Base-by-base conservation (phyloP, 208 protist genomes). In the Trypanosoma theileri region DNA sequence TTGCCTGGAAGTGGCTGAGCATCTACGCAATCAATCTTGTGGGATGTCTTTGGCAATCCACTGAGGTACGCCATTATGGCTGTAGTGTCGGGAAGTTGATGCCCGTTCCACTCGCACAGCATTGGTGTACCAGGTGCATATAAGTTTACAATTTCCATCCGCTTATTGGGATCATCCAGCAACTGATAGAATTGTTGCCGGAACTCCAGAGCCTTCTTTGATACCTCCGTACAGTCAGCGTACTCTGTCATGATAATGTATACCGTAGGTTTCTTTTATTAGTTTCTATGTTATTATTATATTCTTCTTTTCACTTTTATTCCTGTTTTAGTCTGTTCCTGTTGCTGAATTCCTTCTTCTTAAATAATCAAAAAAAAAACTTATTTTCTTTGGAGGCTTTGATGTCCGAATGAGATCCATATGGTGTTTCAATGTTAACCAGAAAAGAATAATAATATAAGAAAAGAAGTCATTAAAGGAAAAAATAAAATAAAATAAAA, bases 1-100 rank as follows among this genome's bases (percentile, higher is more conserved):
- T 92, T 92, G 48, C 82, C 88, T 4, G 91, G 91, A 16, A 96
- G 80, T n/a, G 91, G 91, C 65, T 96, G 91, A n/a, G 91, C 91
- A 51, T 96, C 91, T 19, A 94, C 83, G 46, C 79, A 84, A 65
- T 94, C 86, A 14, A 94, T 69, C 46, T 94, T 78, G 67, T 96
- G 91, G 8, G 31, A 75, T 14, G 91, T 96, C 58, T 82, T 86
- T 16, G 85, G 86, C 6, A 96, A 76, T 9, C 57, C 68, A 31
- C 66, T 52, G 19, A 96, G 75, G 76, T 96, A 94, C 58, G 74
- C 56, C n/a, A 64, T 54, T n/a, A 96, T 77, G 22, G 77, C 73
- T 1, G 73, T 66, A 0, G 77, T 68, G 16, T 78, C 81, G n/a
- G 73, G 26, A 17, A 94, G 81, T 11, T 69, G 44, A 72, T 96